Percentiles rank a stretch among this genome's conserved stretches.
Conservation (phyloP, 2,329 filamentous ascomycete species). For the Ascochyta clinopodiicola region DNA sequence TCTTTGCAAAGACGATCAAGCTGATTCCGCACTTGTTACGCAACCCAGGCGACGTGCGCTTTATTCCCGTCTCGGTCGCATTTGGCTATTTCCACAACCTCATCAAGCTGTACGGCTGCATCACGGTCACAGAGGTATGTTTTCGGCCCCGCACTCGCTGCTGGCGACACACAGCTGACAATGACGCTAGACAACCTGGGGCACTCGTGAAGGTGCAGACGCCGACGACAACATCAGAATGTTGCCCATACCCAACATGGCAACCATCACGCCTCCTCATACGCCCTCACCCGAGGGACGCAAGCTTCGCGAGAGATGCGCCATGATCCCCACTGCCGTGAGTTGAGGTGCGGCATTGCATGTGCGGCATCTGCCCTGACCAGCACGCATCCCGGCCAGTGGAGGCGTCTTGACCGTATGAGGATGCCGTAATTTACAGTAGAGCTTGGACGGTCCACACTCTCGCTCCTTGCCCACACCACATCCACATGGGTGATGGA, state of each 20-base stretch:
- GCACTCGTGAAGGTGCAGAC: slow-evolving; percentile 90
- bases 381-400: slow-evolving; percentile 26
- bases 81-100: slow-evolving; percentile 94
- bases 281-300: slow-evolving; percentile 43
- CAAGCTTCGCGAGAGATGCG: slow-evolving; percentile 45
- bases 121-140: slow-evolving; percentile 64
- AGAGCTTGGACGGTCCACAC: slow-evolving; percentile 41
- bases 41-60: slow-evolving; percentile 80
- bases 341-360: slow-evolving; percentile 33
- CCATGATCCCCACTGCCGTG: slow-evolving; percentile 34
- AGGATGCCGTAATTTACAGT: slow-evolving; percentile 48
- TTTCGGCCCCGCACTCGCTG: slow-evolving; percentile 30
- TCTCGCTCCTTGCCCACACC: slow-evolving; percentile 25
- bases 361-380: slow-evolving; percentile 30
- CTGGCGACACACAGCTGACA: slow-evolving; percentile 30
- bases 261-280: slow-evolving; percentile 43
- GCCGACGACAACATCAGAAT: slow-evolving; percentile 63
- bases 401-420: slow-evolving; percentile 31
- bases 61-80: slow-evolving; percentile 81
- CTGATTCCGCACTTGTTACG: slow-evolving; percentile 84
- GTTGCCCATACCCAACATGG: slow-evolving; percentile 42
- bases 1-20: slow-evolving; percentile 91
- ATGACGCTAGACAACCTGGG: slow-evolving; percentile 81
- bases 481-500: slow-evolving; percentile 28
- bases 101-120: slow-evolving; percentile 87